Percentiles rank a stretch among this genome's conserved stretches.
These are phyloP conservation scores for Kodamaea nitidulidarum DNA, from an alignment of 805 yeast species.

Conservation along the genomic window DNA sequence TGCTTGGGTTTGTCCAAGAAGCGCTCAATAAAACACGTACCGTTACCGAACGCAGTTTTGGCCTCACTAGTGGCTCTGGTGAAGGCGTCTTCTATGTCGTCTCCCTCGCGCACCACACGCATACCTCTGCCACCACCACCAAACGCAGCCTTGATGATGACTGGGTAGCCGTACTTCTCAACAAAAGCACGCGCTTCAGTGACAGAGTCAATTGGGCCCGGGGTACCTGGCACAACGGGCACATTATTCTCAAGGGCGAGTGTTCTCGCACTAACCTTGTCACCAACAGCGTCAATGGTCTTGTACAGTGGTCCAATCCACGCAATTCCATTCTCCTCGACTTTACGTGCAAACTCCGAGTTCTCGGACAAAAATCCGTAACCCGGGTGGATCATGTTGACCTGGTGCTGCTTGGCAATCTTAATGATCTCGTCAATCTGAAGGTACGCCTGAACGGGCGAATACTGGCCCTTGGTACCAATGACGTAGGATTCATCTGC, in stretches of 20 bases:
- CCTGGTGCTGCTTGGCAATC: slow-evolving; percentile 54
- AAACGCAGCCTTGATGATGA: slow-evolving; percentile 95
- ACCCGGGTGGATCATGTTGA: slow-evolving; percentile 39
- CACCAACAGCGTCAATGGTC: slow-evolving; percentile 94
- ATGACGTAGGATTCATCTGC: slow-evolving; percentile 92
- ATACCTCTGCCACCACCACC: slow-evolving; percentile 99
- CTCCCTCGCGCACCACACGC: slow-evolving; percentile 98
- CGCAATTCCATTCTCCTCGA: slow-evolving; percentile 82
- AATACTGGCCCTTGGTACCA: slow-evolving; percentile 82
- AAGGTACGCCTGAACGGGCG: slow-evolving; percentile 94
- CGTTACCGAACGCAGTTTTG: slow-evolving; percentile 92
- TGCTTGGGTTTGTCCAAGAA: slow-evolving; percentile 94
- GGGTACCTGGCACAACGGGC: slow-evolving; percentile 96
- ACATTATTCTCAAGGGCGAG: slow-evolving; percentile 79
- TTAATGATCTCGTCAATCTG: slow-evolving; percentile 91
- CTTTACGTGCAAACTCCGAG: slow-evolving; percentile 89
- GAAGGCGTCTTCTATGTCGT: slow-evolving; percentile 87
- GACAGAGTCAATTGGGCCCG: slow-evolving; percentile 85
- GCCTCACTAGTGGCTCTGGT: slow-evolving; percentile 93
- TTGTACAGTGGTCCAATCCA: slow-evolving; percentile 93
- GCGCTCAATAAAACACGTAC: slow-evolving; percentile 96
- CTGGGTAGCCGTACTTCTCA: slow-evolving; percentile 84
- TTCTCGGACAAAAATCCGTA: slow-evolving; percentile 79
- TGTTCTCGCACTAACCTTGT: slow-evolving; percentile 90
- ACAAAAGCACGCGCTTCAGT: slow-evolving; percentile 81